Evolutionary conservation across 768 basidiomycete genomes (phyloP).

Genomic region (Lactarius pseudohatsudake): DNA sequence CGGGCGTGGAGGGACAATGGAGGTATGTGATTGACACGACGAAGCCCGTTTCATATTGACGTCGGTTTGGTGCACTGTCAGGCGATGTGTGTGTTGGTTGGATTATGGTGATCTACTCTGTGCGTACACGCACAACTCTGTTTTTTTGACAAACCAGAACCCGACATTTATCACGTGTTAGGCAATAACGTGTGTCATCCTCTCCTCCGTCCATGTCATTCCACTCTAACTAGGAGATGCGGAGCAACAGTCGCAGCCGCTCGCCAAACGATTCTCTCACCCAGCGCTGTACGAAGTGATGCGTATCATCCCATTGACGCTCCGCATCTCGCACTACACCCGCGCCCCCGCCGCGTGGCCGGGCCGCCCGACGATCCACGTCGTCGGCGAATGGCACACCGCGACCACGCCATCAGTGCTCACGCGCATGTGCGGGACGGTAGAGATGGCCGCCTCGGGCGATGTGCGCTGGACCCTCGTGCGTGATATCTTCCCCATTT

Average conservation of each 20-base stretch:
- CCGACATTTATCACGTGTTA: conserved; percentile 19
- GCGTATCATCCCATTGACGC: conserved; percentile 52
- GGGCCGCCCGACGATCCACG: conserved; percentile 51
- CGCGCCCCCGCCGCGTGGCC: conserved; percentile 32
- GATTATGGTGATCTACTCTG: conserved; percentile 55
- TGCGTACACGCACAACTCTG: conserved; percentile 34
- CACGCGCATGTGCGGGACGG: conserved; percentile 43
- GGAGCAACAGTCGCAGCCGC: conserved; percentile 20
- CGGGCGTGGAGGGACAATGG: conserved; percentile 54
- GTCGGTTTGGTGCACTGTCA: conserved; percentile 28
- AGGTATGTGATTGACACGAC: conserved; percentile 38
- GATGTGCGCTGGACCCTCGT: conserved; percentile 55
- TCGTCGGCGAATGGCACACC: conserved; percentile 43
- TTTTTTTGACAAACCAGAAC: neutral
- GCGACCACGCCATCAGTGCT: conserved; percentile 42
- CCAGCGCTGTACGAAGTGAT: conserved; percentile 44
- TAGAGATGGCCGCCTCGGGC: conserved; percentile 50
- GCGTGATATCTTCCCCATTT: neutral
- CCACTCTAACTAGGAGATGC: neutral
- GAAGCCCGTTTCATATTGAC: neutral
- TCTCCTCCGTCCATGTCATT: neutral
- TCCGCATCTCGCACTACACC: conserved; percentile 38
- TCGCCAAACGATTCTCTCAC: conserved; percentile 35
- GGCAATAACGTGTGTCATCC: conserved; percentile 42
- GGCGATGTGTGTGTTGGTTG: conserved; percentile 59